Conservation (phyloP, 306 rosid genomes). For the Adenanthera pavonina region DNA sequence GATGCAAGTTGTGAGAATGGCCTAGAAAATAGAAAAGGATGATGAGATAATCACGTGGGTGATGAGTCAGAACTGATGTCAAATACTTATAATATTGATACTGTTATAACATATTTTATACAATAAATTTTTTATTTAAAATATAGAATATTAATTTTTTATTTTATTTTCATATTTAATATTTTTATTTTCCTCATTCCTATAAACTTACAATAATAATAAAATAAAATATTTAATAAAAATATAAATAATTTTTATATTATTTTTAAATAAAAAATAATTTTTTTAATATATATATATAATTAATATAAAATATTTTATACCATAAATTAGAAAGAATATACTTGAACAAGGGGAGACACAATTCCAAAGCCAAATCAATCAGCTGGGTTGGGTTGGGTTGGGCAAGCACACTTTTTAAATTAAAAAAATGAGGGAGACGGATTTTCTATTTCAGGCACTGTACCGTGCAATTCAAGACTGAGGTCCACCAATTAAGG, state of each 20-base stretch:
- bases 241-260: too few relatives aligned
- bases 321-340: too few relatives aligned
- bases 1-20: conserved; percentile 39
- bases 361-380: background rate
- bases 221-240: too few relatives aligned
- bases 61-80: conserved; percentile 1
- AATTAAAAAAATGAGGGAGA: background rate
- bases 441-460: background rate
- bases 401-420: background rate
- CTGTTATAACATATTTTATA: too few relatives aligned
- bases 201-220: too few relatives aligned
- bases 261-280: too few relatives aligned
- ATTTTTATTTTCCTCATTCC: too few relatives aligned
- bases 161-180: too few relatives aligned
- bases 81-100: background rate
- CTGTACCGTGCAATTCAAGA: background rate
- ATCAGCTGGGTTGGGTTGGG: background rate
- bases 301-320: too few relatives aligned
- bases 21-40: conserved; percentile 57
- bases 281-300: too few relatives aligned
- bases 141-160: too few relatives aligned
- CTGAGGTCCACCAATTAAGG: background rate
- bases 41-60: conserved; percentile 66
- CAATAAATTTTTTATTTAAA: too few relatives aligned
- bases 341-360: background rate